Evolutionary conservation across 768 basidiomycete species (phyloP).

Genomic region (Russula dissimulans): DNA sequence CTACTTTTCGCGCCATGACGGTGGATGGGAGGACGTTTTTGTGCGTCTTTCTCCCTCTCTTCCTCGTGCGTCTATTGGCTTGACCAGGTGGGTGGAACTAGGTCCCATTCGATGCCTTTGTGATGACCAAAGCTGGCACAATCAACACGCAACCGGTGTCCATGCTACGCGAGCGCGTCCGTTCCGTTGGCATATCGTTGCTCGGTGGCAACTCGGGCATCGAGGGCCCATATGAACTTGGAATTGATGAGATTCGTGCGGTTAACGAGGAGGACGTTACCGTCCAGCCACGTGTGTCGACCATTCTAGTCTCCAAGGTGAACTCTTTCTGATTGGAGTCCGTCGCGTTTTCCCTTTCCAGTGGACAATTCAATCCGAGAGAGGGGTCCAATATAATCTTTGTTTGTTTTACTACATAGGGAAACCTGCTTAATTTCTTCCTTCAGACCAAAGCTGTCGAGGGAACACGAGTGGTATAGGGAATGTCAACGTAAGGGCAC

Average conservation of each 20-base stretch:
- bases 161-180: conserved; percentile 68
- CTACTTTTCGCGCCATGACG: conserved; percentile 58
- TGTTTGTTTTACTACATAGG: not conserved
- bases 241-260: conserved; percentile 72
- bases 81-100: conserved; percentile 25
- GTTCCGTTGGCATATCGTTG: conserved; percentile 79
- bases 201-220: conserved; percentile 75
- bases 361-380: conserved; percentile 8
- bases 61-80: no score
- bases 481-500: conserved; percentile 3
- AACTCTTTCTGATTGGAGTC: no score
- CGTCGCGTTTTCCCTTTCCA: not conserved
- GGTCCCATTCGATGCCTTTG: conserved; percentile 76
- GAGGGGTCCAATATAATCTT: conserved; percentile 4
- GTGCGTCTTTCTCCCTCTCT: conserved; percentile 36
- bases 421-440: not conserved
- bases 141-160: conserved; percentile 57
- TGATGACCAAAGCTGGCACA: conserved; percentile 66
- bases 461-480: not conserved
- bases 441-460: no score
- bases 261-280: conserved; percentile 64
- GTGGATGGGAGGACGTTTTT: conserved; percentile 74
- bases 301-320: not conserved
- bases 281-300: conserved; percentile 25
- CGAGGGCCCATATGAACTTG: conserved; percentile 72